Percentiles rank a stretch among this genome's conserved stretches.
These are phyloP conservation scores for Gastrodia elata DNA, from an alignment of 106 monocot genomes.

Conservation along the genomic window DNA sequence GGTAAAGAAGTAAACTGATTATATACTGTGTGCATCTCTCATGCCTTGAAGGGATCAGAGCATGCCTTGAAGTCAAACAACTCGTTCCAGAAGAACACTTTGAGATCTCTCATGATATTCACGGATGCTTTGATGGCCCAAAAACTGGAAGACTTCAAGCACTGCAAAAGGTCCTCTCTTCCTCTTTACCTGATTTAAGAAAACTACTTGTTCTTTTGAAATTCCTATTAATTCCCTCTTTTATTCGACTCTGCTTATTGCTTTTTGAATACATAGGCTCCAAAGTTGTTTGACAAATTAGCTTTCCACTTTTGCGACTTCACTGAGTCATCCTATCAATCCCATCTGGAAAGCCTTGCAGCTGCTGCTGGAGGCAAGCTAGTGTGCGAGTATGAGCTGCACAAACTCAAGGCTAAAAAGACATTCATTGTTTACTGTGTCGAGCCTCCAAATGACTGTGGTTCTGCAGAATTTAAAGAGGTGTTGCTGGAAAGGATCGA, in stretches of 20 bases:
- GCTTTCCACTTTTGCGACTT: constrained; percentile 16
- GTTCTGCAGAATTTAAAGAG: not conserved
- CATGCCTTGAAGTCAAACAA: constrained; percentile 49
- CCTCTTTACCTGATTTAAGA: not conserved
- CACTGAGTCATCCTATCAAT: not conserved
- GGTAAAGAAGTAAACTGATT: no score
- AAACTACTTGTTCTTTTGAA: not conserved
- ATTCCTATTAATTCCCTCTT: not conserved
- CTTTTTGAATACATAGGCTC: constrained; percentile 2
- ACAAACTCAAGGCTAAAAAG: not conserved
- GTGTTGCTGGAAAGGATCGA: not conserved
- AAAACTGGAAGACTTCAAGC: constrained; percentile 60
- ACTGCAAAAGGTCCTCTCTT: constrained; percentile 38
- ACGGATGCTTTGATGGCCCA: constrained; percentile 77
- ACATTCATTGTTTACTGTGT: constrained; percentile 3
- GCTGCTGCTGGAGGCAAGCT: constrained; percentile 10
- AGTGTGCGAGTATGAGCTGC: not conserved
- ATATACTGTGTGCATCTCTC: no score
- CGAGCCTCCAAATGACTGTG: not conserved
- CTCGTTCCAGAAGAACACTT: constrained; percentile 65
- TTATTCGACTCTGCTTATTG: not conserved
- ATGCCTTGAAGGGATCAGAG: constrained; percentile 68
- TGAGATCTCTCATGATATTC: constrained; percentile 76
- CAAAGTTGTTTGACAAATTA: constrained; percentile 15
- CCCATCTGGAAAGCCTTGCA: constrained; percentile 10